phyloP scores from a whole-genome alignment of 768 basidiomycete genomes.

The Lentinus tigrinus region DNA sequence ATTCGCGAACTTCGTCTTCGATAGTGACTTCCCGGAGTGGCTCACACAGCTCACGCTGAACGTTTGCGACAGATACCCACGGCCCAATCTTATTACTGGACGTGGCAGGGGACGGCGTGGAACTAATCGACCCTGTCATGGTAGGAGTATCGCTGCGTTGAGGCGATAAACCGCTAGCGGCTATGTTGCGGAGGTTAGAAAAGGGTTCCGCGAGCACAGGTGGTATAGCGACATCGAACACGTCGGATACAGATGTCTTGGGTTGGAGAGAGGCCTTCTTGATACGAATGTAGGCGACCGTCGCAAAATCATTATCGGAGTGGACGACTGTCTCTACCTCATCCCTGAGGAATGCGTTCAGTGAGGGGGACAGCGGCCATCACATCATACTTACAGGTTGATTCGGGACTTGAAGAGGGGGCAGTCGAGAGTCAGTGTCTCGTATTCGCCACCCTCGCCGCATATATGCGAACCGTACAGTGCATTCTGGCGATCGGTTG shows the following conservation, averaged over 20 bases:
- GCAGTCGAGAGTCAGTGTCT: constrained; percentile 87
- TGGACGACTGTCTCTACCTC: constrained; percentile 74
- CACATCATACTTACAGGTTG: constrained; percentile 49
- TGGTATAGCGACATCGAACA: constrained; percentile 39
- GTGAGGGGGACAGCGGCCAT: not conserved
- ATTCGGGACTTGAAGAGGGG: constrained; percentile 84
- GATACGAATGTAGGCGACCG: constrained; percentile 88
- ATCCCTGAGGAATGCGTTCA: constrained; percentile 34
- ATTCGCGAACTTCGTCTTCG: constrained; percentile 69
- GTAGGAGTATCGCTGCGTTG: not conserved
- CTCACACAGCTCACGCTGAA: constrained; percentile 34
- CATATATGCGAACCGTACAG: constrained; percentile 91
- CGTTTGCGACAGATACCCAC: constrained; percentile 73
- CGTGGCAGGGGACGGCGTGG: not conserved
- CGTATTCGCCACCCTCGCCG: constrained; percentile 98
- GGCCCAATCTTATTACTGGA: constrained; percentile 36
- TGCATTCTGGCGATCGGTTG: constrained; percentile 50
- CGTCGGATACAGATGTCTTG: constrained; percentile 44
- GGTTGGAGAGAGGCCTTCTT: constrained; percentile 60
- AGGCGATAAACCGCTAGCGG: not conserved
- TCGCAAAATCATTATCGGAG: constrained; percentile 79
- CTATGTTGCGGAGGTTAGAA: constrained; percentile 11
- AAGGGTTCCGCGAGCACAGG: constrained; percentile 51
- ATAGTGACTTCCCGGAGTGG: constrained; percentile 38
- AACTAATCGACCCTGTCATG: no score